Base-by-base conservation (phyloP, 805 yeast genomes). In the Metschnikowia vanudenii region DNA sequence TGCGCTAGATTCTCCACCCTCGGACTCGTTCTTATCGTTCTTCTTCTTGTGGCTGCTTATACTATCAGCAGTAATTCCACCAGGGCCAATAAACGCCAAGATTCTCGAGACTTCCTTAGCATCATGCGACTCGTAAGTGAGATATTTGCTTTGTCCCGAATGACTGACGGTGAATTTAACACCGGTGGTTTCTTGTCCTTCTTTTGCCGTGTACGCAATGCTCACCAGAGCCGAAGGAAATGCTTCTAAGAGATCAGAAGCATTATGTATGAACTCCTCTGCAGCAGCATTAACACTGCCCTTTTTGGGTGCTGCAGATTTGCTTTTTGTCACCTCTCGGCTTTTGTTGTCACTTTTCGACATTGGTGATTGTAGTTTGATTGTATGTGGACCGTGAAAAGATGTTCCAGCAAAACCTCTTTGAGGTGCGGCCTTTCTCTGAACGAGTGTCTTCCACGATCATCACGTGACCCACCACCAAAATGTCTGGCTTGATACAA, bases 91-190 rank as follows among this genome's bases (percentile, higher is more conserved):
- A 6, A 87, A 85, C 40, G 87, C 78, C 61, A 87, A 67, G 18
- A 89, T 60, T 54, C 91, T 76, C 19, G 88, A 81, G 37, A 90
- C 76, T 62, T 89, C 96, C 61, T 88, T 88, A 39, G 75, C 66
- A 53, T 84, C 83, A 51, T 69, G 68, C 1, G 92, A 81, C 49
- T 70, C 73, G 60, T 74, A 80, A 50, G 73, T 75, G 63, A 82
- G 76, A 49, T 82, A 75, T 34, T 81, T 73, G 7, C 91, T 91
- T 14, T 80, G 69, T 14, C 68, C 74, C 2, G 90, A 77, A 59
- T 88, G 89, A 55, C 66, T 82, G 0, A 85, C 75, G 60, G 85
- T 87, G 62, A 85, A 79, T 49, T 64, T 71, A 49, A 76, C 69
- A 12, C 36, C 41, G 12, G 28, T n/a, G 10, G 43, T 32, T 44